Evolutionary conservation across 108 stramenopile genomes (phyloP).

Genomic region (Cyclotella atomus): DNA sequence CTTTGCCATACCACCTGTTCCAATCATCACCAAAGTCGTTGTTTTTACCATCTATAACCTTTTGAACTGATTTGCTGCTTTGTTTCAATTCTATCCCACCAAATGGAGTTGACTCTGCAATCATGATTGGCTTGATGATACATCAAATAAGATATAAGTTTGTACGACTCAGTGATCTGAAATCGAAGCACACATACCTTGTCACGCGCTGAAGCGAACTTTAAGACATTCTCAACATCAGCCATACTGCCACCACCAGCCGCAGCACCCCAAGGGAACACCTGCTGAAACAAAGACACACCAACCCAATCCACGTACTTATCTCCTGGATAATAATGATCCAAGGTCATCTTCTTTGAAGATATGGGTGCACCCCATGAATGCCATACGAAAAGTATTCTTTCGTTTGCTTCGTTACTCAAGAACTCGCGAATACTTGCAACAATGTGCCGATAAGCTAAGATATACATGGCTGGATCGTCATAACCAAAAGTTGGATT

Average conservation of each 20-base stretch:
- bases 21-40: slow-evolving; percentile 53
- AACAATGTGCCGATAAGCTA: slow-evolving; percentile 75
- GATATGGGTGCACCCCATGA: slow-evolving; percentile 81
- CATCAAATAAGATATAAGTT: no score
- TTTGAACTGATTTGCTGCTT: slow-evolving; percentile 22
- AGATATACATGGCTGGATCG: slow-evolving; percentile 55
- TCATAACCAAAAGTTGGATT: slow-evolving; percentile 78
- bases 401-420: slow-evolving; percentile 21
- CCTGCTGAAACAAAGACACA: slow-evolving; percentile 82
- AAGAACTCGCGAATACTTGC: slow-evolving; percentile 43
- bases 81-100: slow-evolving; percentile 74
- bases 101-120: slow-evolving; percentile 93
- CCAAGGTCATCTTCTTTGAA: slow-evolving; percentile 25
- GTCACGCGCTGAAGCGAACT: slow-evolving; percentile 60
- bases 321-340: slow-evolving; percentile 78
- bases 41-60: not conserved
- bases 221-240: slow-evolving; percentile 73
- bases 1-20: slow-evolving; percentile 80
- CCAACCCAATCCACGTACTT: slow-evolving; percentile 86
- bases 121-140: slow-evolving; percentile 72
- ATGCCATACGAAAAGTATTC: slow-evolving; percentile 82
- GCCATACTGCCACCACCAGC: slow-evolving; percentile 41
- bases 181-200: slow-evolving; percentile 23
- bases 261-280: slow-evolving; percentile 64
- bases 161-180: no score